These are phyloP conservation scores for Arabidopsis hybrid DNA, from an alignment of 441 rosid genomes.

Conservation along the genomic window DNA sequence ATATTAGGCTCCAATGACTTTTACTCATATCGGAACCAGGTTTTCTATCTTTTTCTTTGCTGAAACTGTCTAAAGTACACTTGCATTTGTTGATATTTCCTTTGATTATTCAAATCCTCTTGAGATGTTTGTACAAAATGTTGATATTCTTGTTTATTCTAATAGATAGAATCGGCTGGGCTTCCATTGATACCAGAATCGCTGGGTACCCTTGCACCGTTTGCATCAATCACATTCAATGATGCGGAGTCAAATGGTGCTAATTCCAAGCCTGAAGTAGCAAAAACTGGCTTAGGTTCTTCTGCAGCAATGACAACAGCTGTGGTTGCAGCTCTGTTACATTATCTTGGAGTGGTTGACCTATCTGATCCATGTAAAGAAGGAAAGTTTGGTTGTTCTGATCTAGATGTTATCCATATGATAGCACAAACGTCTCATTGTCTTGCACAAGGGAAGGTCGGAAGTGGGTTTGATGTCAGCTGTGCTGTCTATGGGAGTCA, in stretches of 20 bases:
- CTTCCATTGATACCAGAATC: constrained; percentile 88
- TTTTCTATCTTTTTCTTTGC: constrained; percentile 43
- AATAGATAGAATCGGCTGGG: constrained; percentile 85
- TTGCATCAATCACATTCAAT: constrained; percentile 87
- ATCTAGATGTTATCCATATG: constrained; percentile 77
- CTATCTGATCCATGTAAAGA: constrained; percentile 58
- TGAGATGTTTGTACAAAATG: constrained; percentile 24
- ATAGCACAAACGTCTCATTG: constrained; percentile 96
- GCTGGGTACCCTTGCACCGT: constrained; percentile 81
- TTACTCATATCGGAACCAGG: constrained; percentile 97
- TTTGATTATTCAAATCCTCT: constrained; percentile 4
- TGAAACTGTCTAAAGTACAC: background rate
- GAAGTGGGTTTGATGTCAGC: constrained; percentile 99
- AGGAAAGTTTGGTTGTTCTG: constrained; percentile 49
- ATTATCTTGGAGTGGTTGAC: constrained; percentile 85
- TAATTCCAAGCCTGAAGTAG: constrained; percentile 92
- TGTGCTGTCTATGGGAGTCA: constrained; percentile 98
- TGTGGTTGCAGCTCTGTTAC: constrained; percentile 89
- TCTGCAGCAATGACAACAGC: constrained; percentile 99
- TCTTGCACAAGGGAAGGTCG: constrained; percentile 98
- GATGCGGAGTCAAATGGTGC: constrained; percentile 64
- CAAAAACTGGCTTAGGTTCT: constrained; percentile 98
- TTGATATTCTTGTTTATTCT: constrained; percentile 36
- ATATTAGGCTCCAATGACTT: constrained; percentile 95
- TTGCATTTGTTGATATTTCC: constrained; percentile 12